A percentile compares a stretch with the other conserved stretches of the same genome.
Conservation (phyloP, 495 filamentous ascomycete species). For the Talaromyces liani region DNA sequence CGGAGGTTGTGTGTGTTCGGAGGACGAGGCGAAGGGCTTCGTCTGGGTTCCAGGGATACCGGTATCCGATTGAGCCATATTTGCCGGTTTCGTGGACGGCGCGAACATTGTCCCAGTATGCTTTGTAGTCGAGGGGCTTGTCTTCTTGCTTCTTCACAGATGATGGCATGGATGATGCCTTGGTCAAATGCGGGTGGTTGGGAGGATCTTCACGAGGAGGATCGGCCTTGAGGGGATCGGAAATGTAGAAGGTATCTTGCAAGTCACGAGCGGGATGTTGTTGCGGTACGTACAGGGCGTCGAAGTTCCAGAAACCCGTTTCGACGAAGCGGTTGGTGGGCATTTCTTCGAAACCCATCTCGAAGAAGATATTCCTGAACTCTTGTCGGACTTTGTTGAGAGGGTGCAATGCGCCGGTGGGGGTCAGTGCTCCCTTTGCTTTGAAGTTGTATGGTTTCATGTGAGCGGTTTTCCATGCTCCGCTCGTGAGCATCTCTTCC, state of each 20-base stretch:
- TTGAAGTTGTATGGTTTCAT: slow-evolving; percentile 99
- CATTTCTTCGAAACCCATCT: slow-evolving; percentile 50
- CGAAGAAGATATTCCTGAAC: slow-evolving; percentile 96
- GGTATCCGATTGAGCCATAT: slow-evolving; percentile 90
- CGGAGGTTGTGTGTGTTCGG: slow-evolving; percentile 91
- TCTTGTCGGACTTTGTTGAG: slow-evolving; percentile 90
- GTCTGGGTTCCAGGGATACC: slow-evolving; percentile 86
- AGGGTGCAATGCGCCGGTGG: slow-evolving; percentile 83
- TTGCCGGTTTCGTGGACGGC: slow-evolving; percentile 79
- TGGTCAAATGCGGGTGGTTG: slow-evolving; percentile 30
- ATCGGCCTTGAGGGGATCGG: slow-evolving; percentile 72
- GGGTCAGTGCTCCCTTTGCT: slow-evolving; percentile 70
- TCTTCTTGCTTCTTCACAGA: slow-evolving; percentile 26
- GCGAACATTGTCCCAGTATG: slow-evolving; percentile 80
- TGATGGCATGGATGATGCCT: slow-evolving; percentile 22
- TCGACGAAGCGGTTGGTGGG: slow-evolving; percentile 68
- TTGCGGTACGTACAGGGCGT: slow-evolving; percentile 93
- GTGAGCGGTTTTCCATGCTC: slow-evolving; percentile 62
- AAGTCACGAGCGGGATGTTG: slow-evolving; percentile 95
- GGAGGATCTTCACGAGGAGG: slow-evolving; percentile 64
- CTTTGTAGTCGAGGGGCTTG: slow-evolving; percentile 59
- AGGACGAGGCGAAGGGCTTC: slow-evolving; percentile 85
- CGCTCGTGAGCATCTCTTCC: slow-evolving; percentile 75
- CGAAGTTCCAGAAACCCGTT: slow-evolving; percentile 98
- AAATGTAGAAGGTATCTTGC: slow-evolving; percentile 98